These are phyloP conservation scores for Globisporangium yorkense DNA, from an alignment of 352 stramenopile species.

Conservation along the genomic window DNA sequence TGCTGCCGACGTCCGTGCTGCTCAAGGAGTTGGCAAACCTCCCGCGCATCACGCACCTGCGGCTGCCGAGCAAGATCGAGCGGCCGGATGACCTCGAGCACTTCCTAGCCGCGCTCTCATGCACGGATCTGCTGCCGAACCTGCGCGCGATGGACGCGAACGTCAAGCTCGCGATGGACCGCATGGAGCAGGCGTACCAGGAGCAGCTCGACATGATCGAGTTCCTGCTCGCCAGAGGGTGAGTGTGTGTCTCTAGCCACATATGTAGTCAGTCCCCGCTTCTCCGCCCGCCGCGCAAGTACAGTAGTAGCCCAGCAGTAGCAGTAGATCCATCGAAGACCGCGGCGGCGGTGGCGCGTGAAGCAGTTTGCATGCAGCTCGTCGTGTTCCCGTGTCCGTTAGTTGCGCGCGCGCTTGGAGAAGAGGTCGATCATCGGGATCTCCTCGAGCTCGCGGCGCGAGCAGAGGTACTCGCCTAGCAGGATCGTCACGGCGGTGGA, in stretches of 20 bases:
- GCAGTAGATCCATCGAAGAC: not conserved
- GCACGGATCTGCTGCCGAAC: conserved; percentile 34
- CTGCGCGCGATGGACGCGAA: conserved; percentile 50
- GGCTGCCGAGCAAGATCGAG: conserved; percentile 54
- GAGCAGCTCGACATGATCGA: conserved; percentile 67
- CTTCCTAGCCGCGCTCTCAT: conserved; percentile 61
- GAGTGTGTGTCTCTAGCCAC: not conserved
- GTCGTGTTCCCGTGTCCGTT: not conserved
- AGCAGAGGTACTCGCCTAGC: conserved; percentile 87
- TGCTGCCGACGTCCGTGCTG: conserved; percentile 56
- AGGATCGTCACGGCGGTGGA: conserved; percentile 68
- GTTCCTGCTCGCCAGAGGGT: conserved; percentile 39
- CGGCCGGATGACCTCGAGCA: conserved; percentile 72
- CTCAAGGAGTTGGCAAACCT: conserved; percentile 49
- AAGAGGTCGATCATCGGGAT: conserved; percentile 89
- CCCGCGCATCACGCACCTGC: conserved; percentile 51
- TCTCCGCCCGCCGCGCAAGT: not conserved
- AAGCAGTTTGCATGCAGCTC: not conserved
- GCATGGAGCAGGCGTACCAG: conserved; percentile 61
- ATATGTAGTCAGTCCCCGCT: too few species aligned
- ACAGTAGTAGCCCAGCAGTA: not conserved
- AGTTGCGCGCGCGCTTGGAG: conserved; percentile 54
- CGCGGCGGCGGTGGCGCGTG: too few species aligned
- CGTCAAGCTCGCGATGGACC: conserved; percentile 58
- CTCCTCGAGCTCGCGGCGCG: conserved; percentile 79